These are phyloP conservation scores for Didymellaceae sp. DNA, from an alignment of 2,329 filamentous ascomycete genomes.

Conservation along the genomic window DNA sequence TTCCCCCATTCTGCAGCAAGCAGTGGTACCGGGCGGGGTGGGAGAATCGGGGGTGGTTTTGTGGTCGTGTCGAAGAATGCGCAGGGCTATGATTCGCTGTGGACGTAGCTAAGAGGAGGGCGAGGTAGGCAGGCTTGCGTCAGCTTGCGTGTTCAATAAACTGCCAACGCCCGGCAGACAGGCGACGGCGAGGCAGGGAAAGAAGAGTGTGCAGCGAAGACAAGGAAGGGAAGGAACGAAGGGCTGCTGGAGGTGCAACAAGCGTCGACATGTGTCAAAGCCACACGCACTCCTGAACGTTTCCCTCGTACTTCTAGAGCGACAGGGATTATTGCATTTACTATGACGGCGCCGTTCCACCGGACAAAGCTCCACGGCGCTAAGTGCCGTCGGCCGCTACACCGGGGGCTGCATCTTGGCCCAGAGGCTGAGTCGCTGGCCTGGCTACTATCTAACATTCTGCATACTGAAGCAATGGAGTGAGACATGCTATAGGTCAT, in stretches of 20 bases:
- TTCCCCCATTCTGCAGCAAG: constrained; percentile 22
- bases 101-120: constrained; percentile 3
- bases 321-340: constrained; percentile 18
- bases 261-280: constrained; percentile 18
- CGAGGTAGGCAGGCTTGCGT: constrained; percentile 10
- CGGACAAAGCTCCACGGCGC: constrained; percentile 16
- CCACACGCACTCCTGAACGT: constrained; percentile 18
- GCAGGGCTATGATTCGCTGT: constrained; percentile 6
- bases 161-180: constrained; percentile 1
- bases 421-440: neutral
- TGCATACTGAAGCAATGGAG: neutral
- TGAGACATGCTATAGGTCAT: neutral
- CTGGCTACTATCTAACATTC: too few species aligned
- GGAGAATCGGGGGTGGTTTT: neutral
- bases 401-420: constrained; percentile 6
- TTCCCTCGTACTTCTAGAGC: constrained; percentile 11
- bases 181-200: neutral
- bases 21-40: constrained; percentile 5
- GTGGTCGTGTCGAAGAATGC: neutral
- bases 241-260: constrained; percentile 12
- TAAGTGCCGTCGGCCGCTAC: constrained; percentile 12
- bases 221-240: constrained; percentile 18
- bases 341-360: constrained; percentile 10
- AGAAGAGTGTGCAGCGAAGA: constrained; percentile 16
- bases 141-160: constrained; percentile 3